Base-by-base conservation (phyloP, 2,329 filamentous ascomycete species). In the Exserohilum turcica region DNA sequence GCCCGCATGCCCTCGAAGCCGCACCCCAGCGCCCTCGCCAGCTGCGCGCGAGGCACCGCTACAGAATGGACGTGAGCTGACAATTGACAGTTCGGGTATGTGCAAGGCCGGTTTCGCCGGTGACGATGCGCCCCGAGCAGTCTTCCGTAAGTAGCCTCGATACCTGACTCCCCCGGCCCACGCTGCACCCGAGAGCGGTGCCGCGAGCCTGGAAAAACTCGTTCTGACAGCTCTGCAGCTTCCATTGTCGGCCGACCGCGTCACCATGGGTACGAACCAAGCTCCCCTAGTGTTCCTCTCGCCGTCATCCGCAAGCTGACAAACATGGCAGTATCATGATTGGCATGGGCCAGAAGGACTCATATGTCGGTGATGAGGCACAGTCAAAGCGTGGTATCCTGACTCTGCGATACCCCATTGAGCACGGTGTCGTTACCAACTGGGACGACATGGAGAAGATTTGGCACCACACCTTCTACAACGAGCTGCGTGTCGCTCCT, bases 391-490 rank as follows among this genome's bases (percentile, higher is more conserved):
- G 94, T 94, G 94, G 94, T 96, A 97, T 99, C 84, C 88, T 99
- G 74, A 97, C 93, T 65, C 87, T 99, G 79, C 89, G 94, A 85
- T 99, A 99, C 84, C 94, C 94, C 78, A 99, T 99, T 79, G 94
- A 99, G 87, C 94, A 99, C 88, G 94, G 94, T 94, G 94, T 99
- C 75, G 94, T 99, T 78, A 99, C 94, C 84, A 97, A 97, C 91
- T 99, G 94, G 94, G 94, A 99, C 80, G 94, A 97, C 82, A 97
- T 97, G 94, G 94, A 97, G 86, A 97, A 97, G 89, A 97, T 99
- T 75, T 99, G 94, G 94, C 94, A 99, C 82, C 94, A 99, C 91
- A 97, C 94, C 78, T 99, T 99, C 87, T 99, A 97, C 91, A 99
- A 99, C 84, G 94, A 99, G 86, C 87, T 99, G 77, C 93, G 94